Percentiles rank a stretch among this genome's conserved stretches.
Evolutionary conservation across 179 eudicot genomes (phyloP).

Genomic region (Sideroxylon spinosum): DNA sequence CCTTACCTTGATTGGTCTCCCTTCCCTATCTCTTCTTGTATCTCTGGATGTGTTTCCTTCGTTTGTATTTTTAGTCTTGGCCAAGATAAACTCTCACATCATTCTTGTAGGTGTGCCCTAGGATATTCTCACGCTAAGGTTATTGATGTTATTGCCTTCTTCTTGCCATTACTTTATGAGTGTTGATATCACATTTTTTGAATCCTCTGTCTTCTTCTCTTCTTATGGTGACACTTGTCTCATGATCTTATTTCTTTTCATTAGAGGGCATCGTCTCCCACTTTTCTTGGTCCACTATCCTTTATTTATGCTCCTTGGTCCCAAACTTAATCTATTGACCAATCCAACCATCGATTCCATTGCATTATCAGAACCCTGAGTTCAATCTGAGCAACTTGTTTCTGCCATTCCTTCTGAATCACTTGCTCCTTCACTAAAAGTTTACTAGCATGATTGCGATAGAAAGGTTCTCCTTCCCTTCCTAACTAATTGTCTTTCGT

Average conservation of each 20-base stretch:
- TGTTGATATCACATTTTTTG: not conserved
- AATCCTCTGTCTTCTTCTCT: not conserved
- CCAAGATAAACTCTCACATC: not conserved
- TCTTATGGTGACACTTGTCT: not conserved
- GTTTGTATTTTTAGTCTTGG: not conserved
- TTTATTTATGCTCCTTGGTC: too few species aligned
- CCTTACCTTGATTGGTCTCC: not conserved
- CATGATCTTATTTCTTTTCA: not conserved
- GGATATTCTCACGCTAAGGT: not conserved
- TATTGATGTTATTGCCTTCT: not conserved
- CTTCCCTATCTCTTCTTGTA: not conserved
- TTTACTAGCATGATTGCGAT: too few species aligned
- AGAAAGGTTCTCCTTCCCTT: too few species aligned
- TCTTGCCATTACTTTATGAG: not conserved
- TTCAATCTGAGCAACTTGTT: too few species aligned
- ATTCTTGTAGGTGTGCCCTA: not conserved
- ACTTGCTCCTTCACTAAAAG: too few species aligned
- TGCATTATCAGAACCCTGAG: too few species aligned
- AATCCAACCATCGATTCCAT: too few species aligned
- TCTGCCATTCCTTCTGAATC: too few species aligned
- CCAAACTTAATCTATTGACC: too few species aligned
- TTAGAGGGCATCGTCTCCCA: too few species aligned
- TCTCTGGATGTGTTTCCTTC: not conserved
- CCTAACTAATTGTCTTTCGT: too few species aligned
- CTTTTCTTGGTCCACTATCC: not conserved